Evolutionary conservation across 176 grass and related monocot genomes (phyloP).

Genomic region (Cymbopogon citratus): DNA sequence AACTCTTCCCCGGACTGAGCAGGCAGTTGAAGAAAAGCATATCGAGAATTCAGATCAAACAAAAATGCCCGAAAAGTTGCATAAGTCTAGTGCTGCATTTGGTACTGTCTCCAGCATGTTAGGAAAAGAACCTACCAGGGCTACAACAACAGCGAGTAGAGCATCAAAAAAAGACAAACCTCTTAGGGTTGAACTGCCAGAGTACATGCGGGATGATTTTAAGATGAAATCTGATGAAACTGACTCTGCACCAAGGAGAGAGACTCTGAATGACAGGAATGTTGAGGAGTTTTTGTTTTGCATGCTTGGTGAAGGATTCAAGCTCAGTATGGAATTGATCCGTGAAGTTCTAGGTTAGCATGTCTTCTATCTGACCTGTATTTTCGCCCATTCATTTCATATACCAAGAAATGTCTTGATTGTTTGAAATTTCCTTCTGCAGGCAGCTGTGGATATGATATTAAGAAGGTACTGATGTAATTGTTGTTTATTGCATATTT

Average conservation of each 20-base stretch:
- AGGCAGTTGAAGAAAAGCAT: slow-evolving; percentile 27
- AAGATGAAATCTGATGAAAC: slow-evolving; percentile 34
- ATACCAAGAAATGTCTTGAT: slow-evolving; percentile 23
- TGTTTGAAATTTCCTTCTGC: slow-evolving; percentile 38
- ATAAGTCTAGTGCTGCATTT: slow-evolving; percentile 63
- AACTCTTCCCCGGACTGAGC: not conserved
- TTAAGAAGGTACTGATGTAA: slow-evolving; percentile 55
- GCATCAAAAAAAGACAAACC: slow-evolving; percentile 58
- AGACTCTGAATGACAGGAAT: slow-evolving; percentile 58
- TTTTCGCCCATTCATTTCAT: slow-evolving; percentile 8
- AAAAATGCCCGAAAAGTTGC: slow-evolving; percentile 40
- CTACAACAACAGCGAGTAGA: slow-evolving; percentile 27
- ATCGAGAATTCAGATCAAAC: slow-evolving; percentile 29
- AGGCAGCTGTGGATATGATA: slow-evolving; percentile 80
- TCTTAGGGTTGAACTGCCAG: slow-evolving; percentile 58
- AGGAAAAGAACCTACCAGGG: slow-evolving; percentile 47
- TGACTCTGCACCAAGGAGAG: slow-evolving; percentile 48
- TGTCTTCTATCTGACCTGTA: slow-evolving; percentile 9
- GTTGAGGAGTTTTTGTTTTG: slow-evolving; percentile 89
- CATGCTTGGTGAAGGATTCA: slow-evolving; percentile 97
- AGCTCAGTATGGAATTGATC: slow-evolving; percentile 66
- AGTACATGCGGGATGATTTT: slow-evolving; percentile 42
- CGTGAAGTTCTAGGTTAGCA: slow-evolving; percentile 75
- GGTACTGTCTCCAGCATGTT: slow-evolving; percentile 73
- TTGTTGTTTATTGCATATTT: slow-evolving; percentile 18